Evolutionary conservation across 441 rosid genomes (phyloP), one percentile per base, ranked within the genome.

Genomic region (Arabidopsis hybrid): DNA sequence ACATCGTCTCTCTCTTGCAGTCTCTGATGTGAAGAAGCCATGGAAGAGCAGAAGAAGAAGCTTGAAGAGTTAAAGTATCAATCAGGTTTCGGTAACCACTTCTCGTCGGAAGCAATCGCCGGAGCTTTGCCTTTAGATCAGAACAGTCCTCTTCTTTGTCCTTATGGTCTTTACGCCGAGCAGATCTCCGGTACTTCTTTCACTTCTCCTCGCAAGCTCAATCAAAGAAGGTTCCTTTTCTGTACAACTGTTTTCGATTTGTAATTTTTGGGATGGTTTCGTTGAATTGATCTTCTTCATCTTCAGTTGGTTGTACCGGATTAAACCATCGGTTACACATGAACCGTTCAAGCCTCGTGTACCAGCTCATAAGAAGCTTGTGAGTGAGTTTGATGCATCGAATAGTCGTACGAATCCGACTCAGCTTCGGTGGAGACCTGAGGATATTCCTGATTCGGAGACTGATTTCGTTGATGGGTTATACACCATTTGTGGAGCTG

Each of bases 111-210:
- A 68, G 89, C 97, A 2, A 82, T 95, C 75, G 35, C 81, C 61
- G 91, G 97, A 17, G 89, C 97, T 53, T 74, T 92, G 42, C 99
- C 99, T 1, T 83, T 46, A 9, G 88, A 85, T 40, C 99, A 95
- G 83, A 92, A 92, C 82, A 95, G 87, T 63, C 97, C 97, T 51
- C 97, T 95, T 29, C 8, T 84, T 10, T 95, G 97, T 73, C 97
- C 97, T 9, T 79, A 56, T 67, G 94, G 97, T 47, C 97, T 95
- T n/a, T 95, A 92, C 76, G 97, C 99, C 55, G 97, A 95, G 82
- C 99, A 95, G 86, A 84, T 95, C 76, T 95, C 97, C 50, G 99
- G 99, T 57, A 83, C 99, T 47, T 89, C 99, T 62, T 95, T 95
- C 85, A 95, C 99, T 64, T 85, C 97, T 6, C 97, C 97, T 72